These are phyloP conservation scores for Sanghuangporus baumii DNA, from an alignment of 1,284 basidiomycete genomes.

Conservation along the genomic window DNA sequence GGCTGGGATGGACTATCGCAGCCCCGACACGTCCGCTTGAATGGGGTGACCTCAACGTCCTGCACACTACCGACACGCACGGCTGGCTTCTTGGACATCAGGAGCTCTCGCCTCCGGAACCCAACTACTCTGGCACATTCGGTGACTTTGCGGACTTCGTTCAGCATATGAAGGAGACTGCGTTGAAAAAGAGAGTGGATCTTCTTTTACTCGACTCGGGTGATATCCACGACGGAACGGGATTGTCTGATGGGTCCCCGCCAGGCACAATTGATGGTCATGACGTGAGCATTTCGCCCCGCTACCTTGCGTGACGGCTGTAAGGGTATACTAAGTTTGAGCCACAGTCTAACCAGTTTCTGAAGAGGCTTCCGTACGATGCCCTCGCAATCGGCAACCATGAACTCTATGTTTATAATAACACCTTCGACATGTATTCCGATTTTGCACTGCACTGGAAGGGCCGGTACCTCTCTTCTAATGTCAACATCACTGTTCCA, in stretches of 20 bases:
- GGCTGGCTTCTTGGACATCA: constrained; percentile 78
- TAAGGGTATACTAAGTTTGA: not conserved
- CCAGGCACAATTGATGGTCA: constrained; percentile 70
- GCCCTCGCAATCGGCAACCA: constrained; percentile 85
- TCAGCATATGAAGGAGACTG: constrained; percentile 74
- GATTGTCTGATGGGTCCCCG: constrained; percentile 67
- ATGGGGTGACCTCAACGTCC: constrained; percentile 75
- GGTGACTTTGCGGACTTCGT: constrained; percentile 82
- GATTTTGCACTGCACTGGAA: constrained; percentile 70
- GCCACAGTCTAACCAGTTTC: constrained; percentile 59
- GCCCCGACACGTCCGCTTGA: constrained; percentile 56
- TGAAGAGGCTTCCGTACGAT: constrained; percentile 76
- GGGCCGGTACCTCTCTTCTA: constrained; percentile 78
- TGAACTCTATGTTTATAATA: constrained; percentile 77
- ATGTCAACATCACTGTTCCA: constrained; percentile 75
- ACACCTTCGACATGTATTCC: constrained; percentile 70
- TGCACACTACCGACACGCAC: constrained; percentile 81
- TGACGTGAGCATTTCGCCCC: constrained; percentile 36
- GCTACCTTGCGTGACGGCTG: constrained; percentile 18
- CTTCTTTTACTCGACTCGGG: constrained; percentile 69
- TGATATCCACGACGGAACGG: constrained; percentile 80
- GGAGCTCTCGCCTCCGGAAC: constrained; percentile 66
- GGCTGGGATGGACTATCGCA: constrained; percentile 35
- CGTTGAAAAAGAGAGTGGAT: constrained; percentile 58
- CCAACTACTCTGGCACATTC: constrained; percentile 65